Evolutionary conservation across 1,139 yeast genomes (phyloP), one percentile per base, ranked within the genome.

Genomic region (Suhomyces maxii): DNA sequence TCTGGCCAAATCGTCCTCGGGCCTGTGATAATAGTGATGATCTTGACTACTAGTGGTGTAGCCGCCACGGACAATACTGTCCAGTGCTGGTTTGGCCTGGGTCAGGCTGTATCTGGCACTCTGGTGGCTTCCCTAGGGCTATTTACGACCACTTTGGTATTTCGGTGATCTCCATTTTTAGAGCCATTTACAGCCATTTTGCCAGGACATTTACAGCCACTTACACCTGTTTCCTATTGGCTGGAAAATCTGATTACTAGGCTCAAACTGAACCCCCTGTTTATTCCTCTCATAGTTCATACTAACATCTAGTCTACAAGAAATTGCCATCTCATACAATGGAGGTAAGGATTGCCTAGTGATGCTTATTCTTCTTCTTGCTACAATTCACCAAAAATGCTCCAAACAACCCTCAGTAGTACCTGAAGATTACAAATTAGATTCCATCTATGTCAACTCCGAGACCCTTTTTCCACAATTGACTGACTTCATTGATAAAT

Each of bases 271-370:
- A 4, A 2, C 23, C 23, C 23, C 23, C 23, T 18, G 23, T 18
- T 38, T 38, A 18, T 23, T 38, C 13, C 34, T 12, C 40, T 26
- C 13, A 8, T 18, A 6, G 8, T 26, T 13, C 41, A 30, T 59
- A 60, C 64, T 60, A 58, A 58, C 61, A 26, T 44, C 31, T 50
- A 63, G 75, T 1, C 64, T 79, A 34, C 73, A 73, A 11, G 83
- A 87, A 51, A 66, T 89, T 5, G 85, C 96, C 4, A 70, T 89
- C 7, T 85, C 95, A 6, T 89, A 86, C 64, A 89, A 89, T 59
- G 97, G 97, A 7, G 97, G 97, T 2, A 89, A 89, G 58, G 97
- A 89, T 65, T 89, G 97, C 57, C 73, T 88, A 32, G 96, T 89
- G 38, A 84, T 89, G 88, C 73, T 89, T 40, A 69, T 87, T 11